Evolutionary conservation across 306 rosid species (phyloP).

Genomic region (Boehmeria nivea): DNA sequence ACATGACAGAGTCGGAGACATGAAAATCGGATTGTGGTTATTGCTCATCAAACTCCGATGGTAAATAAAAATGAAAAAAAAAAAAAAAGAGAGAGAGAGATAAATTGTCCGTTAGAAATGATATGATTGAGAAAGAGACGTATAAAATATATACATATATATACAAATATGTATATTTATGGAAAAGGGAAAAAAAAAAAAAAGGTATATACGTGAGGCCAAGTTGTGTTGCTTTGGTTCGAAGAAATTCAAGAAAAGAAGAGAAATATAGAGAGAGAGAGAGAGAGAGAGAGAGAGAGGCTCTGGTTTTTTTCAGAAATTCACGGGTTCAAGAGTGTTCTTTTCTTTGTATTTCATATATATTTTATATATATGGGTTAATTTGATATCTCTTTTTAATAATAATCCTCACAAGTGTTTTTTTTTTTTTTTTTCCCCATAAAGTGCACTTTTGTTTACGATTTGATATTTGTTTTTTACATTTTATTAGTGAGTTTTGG

Average conservation of each 20-base stretch:
- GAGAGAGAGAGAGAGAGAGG: neutral
- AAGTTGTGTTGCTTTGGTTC: slow-evolving; percentile 4
- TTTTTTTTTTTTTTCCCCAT: neutral
- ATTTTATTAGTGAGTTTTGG: neutral
- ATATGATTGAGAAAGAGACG: neutral
- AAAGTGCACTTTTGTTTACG: slow-evolving; percentile 10
- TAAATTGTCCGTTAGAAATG: neutral
- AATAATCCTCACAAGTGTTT: neutral
- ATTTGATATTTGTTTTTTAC: neutral
- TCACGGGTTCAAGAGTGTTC: slow-evolving; percentile 18
- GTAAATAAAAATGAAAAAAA: neutral
- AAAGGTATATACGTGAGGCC: neutral
- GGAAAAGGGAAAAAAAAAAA: too few relatives aligned
- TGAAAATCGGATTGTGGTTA: slow-evolving; percentile 29
- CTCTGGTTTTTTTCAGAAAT: neutral
- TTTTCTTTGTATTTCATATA: neutral
- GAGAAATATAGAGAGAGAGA: too few relatives aligned
- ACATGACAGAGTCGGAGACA: slow-evolving; percentile 41
- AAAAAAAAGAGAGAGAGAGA: neutral
- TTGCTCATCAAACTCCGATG: neutral
- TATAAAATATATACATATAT: neutral
- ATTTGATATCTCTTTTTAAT: neutral
- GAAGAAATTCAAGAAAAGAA: neutral
- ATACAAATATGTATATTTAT: neutral
- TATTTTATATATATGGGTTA: neutral